These are phyloP conservation scores for Ceratobasidium sp. DNA, from an alignment of 1,284 basidiomycete genomes.

Conservation along the genomic window DNA sequence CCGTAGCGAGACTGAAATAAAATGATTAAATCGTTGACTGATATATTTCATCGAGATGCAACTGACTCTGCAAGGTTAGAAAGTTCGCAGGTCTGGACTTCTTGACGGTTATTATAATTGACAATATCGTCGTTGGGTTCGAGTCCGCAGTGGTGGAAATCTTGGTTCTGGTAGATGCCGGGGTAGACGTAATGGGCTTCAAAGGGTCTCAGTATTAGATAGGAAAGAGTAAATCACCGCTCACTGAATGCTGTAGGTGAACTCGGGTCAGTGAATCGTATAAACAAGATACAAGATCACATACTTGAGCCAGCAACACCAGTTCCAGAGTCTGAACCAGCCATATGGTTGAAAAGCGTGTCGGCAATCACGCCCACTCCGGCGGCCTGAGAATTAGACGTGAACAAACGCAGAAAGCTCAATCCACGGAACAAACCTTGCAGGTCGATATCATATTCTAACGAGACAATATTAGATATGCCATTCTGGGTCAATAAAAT, in stretches of 20 bases:
- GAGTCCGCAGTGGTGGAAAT: slow-evolving; percentile 49
- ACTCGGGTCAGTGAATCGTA: neutral
- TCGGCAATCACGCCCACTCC: slow-evolving; percentile 52
- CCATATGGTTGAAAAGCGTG: slow-evolving; percentile 51
- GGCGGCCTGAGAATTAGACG: slow-evolving; percentile 28
- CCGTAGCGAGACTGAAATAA: slow-evolving; percentile 61
- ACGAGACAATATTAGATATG: neutral
- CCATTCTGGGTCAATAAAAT: neutral
- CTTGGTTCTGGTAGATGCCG: slow-evolving; percentile 36
- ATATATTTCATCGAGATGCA: neutral
- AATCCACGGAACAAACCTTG: slow-evolving; percentile 21
- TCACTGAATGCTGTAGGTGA: slow-evolving; percentile 31
- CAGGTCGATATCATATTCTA: slow-evolving; percentile 50
- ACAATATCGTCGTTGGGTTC: slow-evolving; percentile 35
- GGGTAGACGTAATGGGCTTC: slow-evolving; percentile 33
- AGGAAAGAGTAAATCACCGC: neutral
- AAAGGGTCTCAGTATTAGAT: neutral
- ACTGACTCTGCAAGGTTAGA: slow-evolving; percentile 49
- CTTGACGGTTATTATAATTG: slow-evolving; percentile 64
- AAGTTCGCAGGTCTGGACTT: slow-evolving; percentile 68
- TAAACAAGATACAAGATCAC: neutral
- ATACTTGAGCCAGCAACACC: slow-evolving; percentile 34
- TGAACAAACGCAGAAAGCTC: neutral
- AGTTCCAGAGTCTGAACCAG: slow-evolving; percentile 44
- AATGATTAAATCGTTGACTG: neutral